Conservation (phyloP, 2,329 filamentous ascomycete species). For the Juglanconis oblonga region DNA sequence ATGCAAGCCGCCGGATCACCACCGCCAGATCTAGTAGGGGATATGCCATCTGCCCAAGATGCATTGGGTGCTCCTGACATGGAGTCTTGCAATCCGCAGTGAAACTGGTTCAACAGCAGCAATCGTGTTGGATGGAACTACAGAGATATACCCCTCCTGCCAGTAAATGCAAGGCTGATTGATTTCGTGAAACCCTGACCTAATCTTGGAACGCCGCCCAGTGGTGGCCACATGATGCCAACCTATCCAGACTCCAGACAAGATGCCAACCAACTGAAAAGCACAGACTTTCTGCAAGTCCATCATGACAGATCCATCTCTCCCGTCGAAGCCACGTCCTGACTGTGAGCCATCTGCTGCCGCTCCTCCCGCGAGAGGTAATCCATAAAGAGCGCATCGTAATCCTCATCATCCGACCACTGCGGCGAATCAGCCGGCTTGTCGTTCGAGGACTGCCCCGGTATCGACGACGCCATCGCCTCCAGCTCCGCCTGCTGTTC, state of each 20-base stretch:
- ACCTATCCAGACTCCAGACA: background rate
- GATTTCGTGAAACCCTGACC: background rate
- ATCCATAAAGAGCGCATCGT: constrained; percentile 65
- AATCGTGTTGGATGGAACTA: background rate
- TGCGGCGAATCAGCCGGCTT: constrained; percentile 29
- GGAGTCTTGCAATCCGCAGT: constrained; percentile 62
- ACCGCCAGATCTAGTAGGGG: constrained; percentile 84
- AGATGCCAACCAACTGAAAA: background rate
- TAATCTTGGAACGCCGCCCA: constrained; percentile 7
- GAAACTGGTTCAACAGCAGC: constrained; percentile 21
- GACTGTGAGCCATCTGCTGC: constrained; percentile 21
- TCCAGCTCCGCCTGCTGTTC: constrained; percentile 55
- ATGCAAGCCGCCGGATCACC: constrained; percentile 97
- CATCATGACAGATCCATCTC: constrained; percentile 47
- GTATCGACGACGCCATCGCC: constrained; percentile 47
- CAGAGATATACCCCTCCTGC: constrained; percentile 13
- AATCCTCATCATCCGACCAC: constrained; percentile 56
- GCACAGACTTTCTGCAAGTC: background rate
- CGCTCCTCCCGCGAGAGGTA: constrained; percentile 47
- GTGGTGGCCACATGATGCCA: background rate
- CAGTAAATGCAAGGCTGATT: constrained; percentile 22
- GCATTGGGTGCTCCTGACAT: constrained; percentile 55
- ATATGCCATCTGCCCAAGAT: constrained; percentile 81
- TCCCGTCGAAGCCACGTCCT: constrained; percentile 28
- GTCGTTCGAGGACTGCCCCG: constrained; percentile 21